Evolutionary conservation across 2,329 filamentous ascomycete genomes (phyloP), one percentile per base, ranked within the genome.

Genomic region (Ophiosphaerella herpotricha): DNA sequence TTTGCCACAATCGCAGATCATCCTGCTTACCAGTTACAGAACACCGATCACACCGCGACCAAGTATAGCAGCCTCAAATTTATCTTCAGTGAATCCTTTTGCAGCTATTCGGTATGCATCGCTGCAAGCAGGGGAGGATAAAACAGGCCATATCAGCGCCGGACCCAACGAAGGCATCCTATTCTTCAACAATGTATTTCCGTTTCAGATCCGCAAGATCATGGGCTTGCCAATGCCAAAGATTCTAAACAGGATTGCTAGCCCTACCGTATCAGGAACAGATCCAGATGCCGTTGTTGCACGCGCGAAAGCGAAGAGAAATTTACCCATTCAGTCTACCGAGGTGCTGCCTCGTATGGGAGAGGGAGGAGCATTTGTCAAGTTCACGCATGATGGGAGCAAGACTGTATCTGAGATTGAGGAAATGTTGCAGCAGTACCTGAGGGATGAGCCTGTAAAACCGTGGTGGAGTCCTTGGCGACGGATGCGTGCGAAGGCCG

Each of bases 291-390:
- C 74, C 29, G 77, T 87, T 14, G 60, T 73, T 12, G 73, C 82
- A 39, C 81, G 81, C 46, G 87, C 86, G 0, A 83, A 90, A 21
- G 54, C 50, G 11, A 88, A 88, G 1, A 71, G 78, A 4, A 80
- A 80, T 8, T 64, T 87, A 1, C 78, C 83, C 1, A 77, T 96
- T 40, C 85, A 87, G 50, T 84, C 96, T 39, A 89, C 86, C 3
- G 88, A 96, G 64, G 87, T 97, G 13, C 73, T 97, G 14, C 91
- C 92, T 0, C 83, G 91, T 3, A 79, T 95, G 24, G 92, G 95
- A 64, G 94, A 99, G 67, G 94, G 94, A 13, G 94, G 94, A 11
- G 91, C 90, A 0, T 97, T 95, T 70, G 86, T 97, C 71, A 97
- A 95, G 71, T 91, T 95, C 68, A 82, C 81, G 13, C 83, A 83